Evolutionary conservation across 2,329 filamentous ascomycete species (phyloP).

Genomic region (Clonostachys rhizophaga): DNA sequence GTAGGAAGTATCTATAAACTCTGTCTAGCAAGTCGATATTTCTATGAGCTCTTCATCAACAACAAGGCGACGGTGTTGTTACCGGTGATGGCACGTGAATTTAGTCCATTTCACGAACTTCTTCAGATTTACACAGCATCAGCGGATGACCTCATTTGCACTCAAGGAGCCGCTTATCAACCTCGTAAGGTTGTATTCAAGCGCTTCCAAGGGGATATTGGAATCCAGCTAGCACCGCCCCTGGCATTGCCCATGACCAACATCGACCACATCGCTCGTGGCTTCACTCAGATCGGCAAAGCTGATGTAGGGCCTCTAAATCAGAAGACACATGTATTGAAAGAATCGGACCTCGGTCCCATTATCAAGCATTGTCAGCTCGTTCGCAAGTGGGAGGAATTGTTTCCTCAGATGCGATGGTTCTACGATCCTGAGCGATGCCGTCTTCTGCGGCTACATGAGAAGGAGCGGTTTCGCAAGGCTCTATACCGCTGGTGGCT

Average conservation of each 20-base stretch:
- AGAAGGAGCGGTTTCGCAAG: conserved; percentile 40
- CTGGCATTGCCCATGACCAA: not conserved
- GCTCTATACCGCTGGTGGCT: conserved; percentile 52
- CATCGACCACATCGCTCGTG: not conserved
- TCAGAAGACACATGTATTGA: conserved; percentile 16
- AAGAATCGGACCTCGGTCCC: conserved; percentile 20
- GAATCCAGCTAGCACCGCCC: conserved; percentile 12
- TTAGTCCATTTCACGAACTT: conserved; percentile 37
- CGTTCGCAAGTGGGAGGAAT: conserved; percentile 29
- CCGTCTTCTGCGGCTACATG: conserved; percentile 33
- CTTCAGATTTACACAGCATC: conserved; percentile 40
- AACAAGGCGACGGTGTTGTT: conserved; percentile 36
- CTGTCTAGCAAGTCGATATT: conserved; percentile 25
- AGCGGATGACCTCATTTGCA: conserved; percentile 21
- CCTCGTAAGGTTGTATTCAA: conserved; percentile 32
- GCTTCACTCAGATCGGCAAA: conserved; percentile 14
- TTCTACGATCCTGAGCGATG: conserved; percentile 38
- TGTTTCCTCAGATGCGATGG: conserved; percentile 39
- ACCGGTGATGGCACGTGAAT: conserved; percentile 32
- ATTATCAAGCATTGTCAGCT: conserved; percentile 26
- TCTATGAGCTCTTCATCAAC: conserved; percentile 32
- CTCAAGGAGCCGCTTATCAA: conserved; percentile 24
- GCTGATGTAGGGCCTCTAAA: not conserved
- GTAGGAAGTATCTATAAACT: conserved; percentile 31
- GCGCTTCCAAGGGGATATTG: conserved; percentile 23